Conservation (phyloP, 352 stramenopile genomes). For the Aphanomyces astaci region DNA sequence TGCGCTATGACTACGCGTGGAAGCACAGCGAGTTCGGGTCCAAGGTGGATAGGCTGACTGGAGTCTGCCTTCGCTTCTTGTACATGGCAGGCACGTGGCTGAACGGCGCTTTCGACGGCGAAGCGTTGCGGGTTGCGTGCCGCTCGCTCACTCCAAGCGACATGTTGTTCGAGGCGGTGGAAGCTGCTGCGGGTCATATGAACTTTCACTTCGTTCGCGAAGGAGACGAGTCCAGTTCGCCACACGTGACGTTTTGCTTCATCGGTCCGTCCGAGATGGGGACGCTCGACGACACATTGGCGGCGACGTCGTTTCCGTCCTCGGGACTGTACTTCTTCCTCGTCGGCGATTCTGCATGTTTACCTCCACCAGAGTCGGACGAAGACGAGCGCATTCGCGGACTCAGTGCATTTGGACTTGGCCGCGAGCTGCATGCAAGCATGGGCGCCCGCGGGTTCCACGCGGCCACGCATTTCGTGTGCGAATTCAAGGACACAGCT, state of each 20-base stretch:
- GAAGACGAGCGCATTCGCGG: conserved; percentile 51
- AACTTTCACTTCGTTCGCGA: background rate
- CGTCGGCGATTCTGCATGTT: conserved; percentile 59
- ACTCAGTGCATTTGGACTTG: conserved; percentile 73
- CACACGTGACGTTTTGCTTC: conserved; percentile 10
- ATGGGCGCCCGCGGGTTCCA: conserved; percentile 38
- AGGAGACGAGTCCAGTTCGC: background rate
- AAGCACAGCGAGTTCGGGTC: conserved; percentile 49
- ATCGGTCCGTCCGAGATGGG: conserved; percentile 38
- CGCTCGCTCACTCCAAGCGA: background rate
- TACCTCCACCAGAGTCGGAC: conserved; percentile 36
- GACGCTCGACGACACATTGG: conserved; percentile 12
- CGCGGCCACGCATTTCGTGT: conserved; percentile 54
- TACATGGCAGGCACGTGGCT: conserved; percentile 32
- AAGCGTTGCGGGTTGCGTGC: background rate
- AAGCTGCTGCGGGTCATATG: background rate
- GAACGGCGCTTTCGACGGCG: background rate
- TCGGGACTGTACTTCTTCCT: conserved; percentile 37
- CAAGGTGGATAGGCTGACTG: conserved; percentile 41
- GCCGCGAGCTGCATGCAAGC: conserved; percentile 50
- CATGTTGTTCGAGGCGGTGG: background rate
- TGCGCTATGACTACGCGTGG: conserved; percentile 85
- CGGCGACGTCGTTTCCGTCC: background rate
- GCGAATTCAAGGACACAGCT: conserved; percentile 51
- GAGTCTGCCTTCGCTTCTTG: conserved; percentile 56